Evolutionary conservation across 2,329 filamentous ascomycete genomes (phyloP).

Genomic region (Alternaria atra): DNA sequence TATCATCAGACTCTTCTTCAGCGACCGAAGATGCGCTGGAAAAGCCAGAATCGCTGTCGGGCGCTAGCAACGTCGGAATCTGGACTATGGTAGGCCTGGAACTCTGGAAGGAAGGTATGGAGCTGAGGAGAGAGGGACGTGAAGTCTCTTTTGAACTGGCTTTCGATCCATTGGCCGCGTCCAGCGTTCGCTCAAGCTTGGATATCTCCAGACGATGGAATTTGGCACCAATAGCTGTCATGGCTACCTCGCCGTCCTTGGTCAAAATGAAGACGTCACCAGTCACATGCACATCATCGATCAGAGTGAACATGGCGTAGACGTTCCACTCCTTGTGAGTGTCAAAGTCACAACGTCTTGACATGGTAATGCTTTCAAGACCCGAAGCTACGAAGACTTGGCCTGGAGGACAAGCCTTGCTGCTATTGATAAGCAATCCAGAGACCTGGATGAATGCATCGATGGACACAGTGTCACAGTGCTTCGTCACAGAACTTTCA

Average conservation of each 20-base stretch:
- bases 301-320: constrained; percentile 16
- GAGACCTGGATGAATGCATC: constrained; percentile 30
- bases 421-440: constrained; percentile 30
- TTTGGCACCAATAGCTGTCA: constrained; percentile 19
- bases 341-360: constrained; percentile 12
- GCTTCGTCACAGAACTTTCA: constrained; percentile 18
- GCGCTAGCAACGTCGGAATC: neutral
- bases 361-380: constrained; percentile 22
- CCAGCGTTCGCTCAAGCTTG: constrained; percentile 17
- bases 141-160: neutral
- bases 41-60: constrained; percentile 5
- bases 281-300: constrained; percentile 10
- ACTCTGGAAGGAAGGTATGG: neutral
- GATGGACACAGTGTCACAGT: constrained; percentile 26
- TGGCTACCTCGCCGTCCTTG: constrained; percentile 10
- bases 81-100: neutral
- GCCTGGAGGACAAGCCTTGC: constrained; percentile 14
- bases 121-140: neutral
- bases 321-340: constrained; percentile 14
- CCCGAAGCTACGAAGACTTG: constrained; percentile 27
- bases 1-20: constrained; percentile 6
- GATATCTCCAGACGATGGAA: constrained; percentile 24
- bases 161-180: constrained; percentile 11
- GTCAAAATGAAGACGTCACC: constrained; percentile 24
- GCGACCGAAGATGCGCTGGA: constrained; percentile 7